These are phyloP conservation scores for Blastobotrys capitulatus DNA, from an alignment of 1,139 yeast species.

Conservation along the genomic window DNA sequence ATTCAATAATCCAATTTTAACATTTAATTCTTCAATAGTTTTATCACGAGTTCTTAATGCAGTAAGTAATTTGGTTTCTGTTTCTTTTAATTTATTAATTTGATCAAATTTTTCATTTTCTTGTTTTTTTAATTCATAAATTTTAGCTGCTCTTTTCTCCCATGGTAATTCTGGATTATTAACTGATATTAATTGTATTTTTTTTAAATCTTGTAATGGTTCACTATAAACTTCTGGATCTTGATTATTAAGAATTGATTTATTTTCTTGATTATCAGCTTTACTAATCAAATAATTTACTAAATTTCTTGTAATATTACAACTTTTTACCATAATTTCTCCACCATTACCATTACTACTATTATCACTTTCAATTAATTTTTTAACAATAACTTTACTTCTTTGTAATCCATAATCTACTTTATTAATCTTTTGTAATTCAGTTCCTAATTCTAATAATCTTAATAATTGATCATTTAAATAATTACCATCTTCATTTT, in stretches of 20 bases:
- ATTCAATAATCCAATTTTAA: slow-evolving; percentile 42
- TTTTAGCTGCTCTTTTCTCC: slow-evolving; percentile 17
- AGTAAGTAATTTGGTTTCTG: slow-evolving; percentile 23
- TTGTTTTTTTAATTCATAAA: slow-evolving; percentile 16
- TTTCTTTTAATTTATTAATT: slow-evolving; percentile 22
- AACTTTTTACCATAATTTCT: background rate
- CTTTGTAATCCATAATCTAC: slow-evolving; percentile 1
- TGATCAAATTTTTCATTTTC: slow-evolving; percentile 21
- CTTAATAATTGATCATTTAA: background rate
- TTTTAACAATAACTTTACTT: slow-evolving; percentile 10
- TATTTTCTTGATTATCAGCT: slow-evolving; percentile 7
- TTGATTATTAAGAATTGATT: background rate
- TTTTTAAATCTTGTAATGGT: slow-evolving; percentile 2
- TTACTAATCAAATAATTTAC: slow-evolving; percentile 8
- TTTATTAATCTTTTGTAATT: background rate
- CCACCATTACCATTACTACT: background rate
- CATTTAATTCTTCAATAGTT: slow-evolving; percentile 40
- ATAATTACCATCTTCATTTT: background rate
- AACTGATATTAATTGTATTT: background rate
- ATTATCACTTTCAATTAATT: slow-evolving; percentile 1
- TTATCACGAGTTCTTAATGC: slow-evolving; percentile 34
- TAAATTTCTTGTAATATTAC: background rate
- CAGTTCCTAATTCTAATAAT: slow-evolving; percentile 3
- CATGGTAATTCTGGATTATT: slow-evolving; percentile 20
- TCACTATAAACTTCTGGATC: background rate